These are phyloP conservation scores for Eucalyptus erythrocorys DNA, from an alignment of 345 rosid genomes.

Conservation along the genomic window DNA sequence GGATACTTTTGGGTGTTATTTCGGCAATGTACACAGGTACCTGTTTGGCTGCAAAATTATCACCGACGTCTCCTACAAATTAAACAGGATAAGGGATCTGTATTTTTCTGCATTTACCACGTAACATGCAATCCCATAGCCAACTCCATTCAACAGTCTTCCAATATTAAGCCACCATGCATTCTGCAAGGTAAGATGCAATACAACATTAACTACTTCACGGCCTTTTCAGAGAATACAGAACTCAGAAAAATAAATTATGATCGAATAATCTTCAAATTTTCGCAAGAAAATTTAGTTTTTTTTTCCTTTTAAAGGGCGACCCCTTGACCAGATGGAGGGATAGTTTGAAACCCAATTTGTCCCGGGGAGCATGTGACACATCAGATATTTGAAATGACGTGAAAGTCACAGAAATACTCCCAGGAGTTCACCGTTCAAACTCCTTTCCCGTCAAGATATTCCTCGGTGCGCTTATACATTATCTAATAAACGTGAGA, in stretches of 20 bases:
- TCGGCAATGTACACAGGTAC: conserved; percentile 8
- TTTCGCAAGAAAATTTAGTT: not conserved
- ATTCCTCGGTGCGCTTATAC: not conserved
- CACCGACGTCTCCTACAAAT: not conserved
- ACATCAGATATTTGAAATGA: not conserved
- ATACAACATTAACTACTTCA: not conserved
- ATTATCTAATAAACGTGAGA: not conserved
- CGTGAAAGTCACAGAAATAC: not conserved
- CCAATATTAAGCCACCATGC: conserved; percentile 23
- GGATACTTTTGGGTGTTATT: conserved; percentile 2
- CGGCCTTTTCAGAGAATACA: not conserved
- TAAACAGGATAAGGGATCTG: not conserved
- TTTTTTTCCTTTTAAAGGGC: not conserved
- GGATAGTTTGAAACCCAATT: not conserved
- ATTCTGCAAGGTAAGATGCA: not conserved
- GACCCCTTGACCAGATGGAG: not conserved
- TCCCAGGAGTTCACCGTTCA: not conserved
- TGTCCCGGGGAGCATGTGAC: not conserved
- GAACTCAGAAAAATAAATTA: not conserved
- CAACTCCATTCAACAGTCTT: conserved; percentile 15
- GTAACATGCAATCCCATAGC: conserved; percentile 11
- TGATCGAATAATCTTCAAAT: not conserved
- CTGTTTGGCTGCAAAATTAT: not conserved
- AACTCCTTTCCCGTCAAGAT: not conserved
- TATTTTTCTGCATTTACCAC: conserved; percentile 9